These are phyloP conservation scores for Beauveria scarabaeidicola DNA, from an alignment of 2,329 filamentous ascomycete species.

Conservation along the genomic window DNA sequence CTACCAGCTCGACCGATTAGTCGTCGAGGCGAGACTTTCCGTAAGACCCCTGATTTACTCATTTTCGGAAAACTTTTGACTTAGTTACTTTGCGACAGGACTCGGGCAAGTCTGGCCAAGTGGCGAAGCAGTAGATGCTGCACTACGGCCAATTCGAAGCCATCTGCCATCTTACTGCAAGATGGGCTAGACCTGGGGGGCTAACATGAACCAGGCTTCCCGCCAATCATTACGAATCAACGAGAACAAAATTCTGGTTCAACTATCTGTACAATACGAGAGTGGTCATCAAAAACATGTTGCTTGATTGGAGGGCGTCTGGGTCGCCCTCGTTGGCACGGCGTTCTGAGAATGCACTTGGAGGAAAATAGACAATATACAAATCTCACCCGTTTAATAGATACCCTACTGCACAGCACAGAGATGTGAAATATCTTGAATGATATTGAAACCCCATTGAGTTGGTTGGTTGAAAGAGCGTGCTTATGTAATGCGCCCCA, in stretches of 20 bases:
- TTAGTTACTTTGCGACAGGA: constrained; percentile 56
- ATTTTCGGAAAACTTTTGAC: neutral
- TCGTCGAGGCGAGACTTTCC: constrained; percentile 80
- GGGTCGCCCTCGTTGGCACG: constrained; percentile 5
- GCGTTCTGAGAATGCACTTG: constrained; percentile 8
- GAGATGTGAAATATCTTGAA: neutral
- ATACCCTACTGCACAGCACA: neutral
- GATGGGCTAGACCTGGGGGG: neutral
- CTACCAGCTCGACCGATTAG: constrained; percentile 82
- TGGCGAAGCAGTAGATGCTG: constrained; percentile 68
- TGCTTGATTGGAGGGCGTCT: constrained; percentile 5
- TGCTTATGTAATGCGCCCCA: constrained; percentile 10
- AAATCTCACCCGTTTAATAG: constrained; percentile 9
- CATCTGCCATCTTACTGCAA: neutral
- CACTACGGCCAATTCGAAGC: constrained; percentile 46
- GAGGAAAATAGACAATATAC: constrained; percentile 10
- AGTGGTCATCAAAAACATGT: constrained; percentile 5
- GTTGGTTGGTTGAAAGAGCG: neutral
- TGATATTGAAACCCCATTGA: neutral
- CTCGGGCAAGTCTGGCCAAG: constrained; percentile 54
- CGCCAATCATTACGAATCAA: neutral
- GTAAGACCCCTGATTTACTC: constrained; percentile 37
- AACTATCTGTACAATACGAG: constrained; percentile 11
- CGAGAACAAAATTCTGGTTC: neutral
- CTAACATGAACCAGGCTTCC: neutral